Base-by-base conservation (phyloP, 192 early-diverging fungal species). In the Mortierella antarctica region DNA sequence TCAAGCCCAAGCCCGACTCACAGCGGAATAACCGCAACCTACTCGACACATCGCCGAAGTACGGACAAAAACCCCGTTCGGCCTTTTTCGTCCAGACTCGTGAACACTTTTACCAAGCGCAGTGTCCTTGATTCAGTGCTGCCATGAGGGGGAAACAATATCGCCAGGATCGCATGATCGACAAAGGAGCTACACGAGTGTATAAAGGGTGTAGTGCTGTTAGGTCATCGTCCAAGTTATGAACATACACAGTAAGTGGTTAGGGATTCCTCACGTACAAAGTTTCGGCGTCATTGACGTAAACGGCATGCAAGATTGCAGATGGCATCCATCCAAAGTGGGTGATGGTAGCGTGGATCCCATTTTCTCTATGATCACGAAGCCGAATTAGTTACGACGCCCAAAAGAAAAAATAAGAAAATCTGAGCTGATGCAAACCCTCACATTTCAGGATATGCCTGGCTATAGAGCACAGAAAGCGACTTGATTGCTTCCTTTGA, bases 311-410 rank as follows among this genome's bases (percentile, higher is more conserved):
- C 20, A 98, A 73, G n/a, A 99, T 77, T 23, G 82, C 87, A 18
- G 90, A 87, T 4, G 96, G 95, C 72, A 99, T 96, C 89, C 93
- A 93, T 12, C 86, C 89, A 86, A 95, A 93, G 54, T 92, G 93
- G 20, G 83, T 86, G 31, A 85, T 53, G 44, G 65, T 80, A 4
- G 89, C 85, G 9, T 76, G 70, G 14, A 70, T 83, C 4, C 93
- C 89, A n/a, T 88, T 83, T 58, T 77, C 73, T 71, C 76, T 69
- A 61, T 70, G 44, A 57, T 58, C 20, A 21, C 13, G 31, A 31
- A 31, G 31, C 31, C 3, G 31, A 31, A 31, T 31, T 31, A 31
- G 31, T 31, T 31, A 31, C 31, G 31, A 31, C 31, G 3, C 31
- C 31, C 31, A 31, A 31, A 31, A 31, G 31, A 31, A 31, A 31